Evolutionary conservation across 345 rosid genomes (phyloP).

Genomic region (Odontarrhena argentea): DNA sequence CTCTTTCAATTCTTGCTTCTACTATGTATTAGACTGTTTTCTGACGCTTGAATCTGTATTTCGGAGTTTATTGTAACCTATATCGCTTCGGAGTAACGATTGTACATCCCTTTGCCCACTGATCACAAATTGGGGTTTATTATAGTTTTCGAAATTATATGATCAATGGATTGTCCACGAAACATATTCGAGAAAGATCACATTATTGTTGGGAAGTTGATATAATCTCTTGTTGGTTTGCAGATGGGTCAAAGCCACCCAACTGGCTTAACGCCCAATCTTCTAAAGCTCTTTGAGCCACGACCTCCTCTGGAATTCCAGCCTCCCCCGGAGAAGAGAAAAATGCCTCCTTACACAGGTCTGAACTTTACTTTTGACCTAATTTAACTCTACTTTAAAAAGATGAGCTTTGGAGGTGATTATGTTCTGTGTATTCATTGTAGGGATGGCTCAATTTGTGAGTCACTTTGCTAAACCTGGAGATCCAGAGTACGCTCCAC

Average conservation of each 20-base stretch:
- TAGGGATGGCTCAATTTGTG: slow-evolving; percentile 92
- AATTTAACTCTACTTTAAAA: not conserved
- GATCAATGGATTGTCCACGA: not conserved
- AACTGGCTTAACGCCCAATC: slow-evolving; percentile 82
- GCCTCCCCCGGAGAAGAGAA: slow-evolving; percentile 91
- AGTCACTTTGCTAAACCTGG: slow-evolving; percentile 84
- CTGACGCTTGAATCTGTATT: slow-evolving; percentile 8
- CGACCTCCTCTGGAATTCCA: slow-evolving; percentile 81
- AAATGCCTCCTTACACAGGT: slow-evolving; percentile 82
- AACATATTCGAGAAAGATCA: slow-evolving; percentile 8
- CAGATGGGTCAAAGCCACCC: slow-evolving; percentile 99
- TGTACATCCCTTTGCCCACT: not conserved
- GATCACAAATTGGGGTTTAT: not conserved
- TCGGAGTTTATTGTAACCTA: not conserved
- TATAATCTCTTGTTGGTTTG: slow-evolving; percentile 33
- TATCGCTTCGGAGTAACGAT: slow-evolving; percentile 10
- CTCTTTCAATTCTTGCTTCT: slow-evolving; percentile 5
- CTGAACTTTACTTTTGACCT: not conserved
- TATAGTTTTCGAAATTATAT: not conserved
- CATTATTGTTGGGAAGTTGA: slow-evolving; percentile 5
- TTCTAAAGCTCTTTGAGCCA: slow-evolving; percentile 93
- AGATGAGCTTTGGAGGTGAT: not conserved
- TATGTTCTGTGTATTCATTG: slow-evolving; percentile 12
- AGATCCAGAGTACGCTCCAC: slow-evolving; percentile 89
- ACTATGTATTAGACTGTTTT: not conserved